Base-by-base conservation (phyloP, 441 rosid species). In the Euphorbia celastroides region DNA sequence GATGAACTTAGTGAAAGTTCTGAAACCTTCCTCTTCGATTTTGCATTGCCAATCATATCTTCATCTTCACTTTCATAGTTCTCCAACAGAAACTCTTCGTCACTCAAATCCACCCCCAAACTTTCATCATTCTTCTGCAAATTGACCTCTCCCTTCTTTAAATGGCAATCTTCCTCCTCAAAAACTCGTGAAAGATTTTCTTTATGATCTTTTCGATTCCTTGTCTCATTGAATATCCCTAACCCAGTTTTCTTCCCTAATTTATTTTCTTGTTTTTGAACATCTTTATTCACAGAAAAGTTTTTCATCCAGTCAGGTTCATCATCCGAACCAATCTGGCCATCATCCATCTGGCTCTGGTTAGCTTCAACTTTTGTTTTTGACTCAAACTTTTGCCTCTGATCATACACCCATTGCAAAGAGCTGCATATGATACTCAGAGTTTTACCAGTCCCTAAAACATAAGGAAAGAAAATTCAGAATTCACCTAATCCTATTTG, bases 391-490 rank as follows among this genome's bases (percentile, higher is more conserved):
- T 81, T 80, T 62, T 79, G 75, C 79, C 80, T 87, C 72, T 81
- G 88, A 79, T 89, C 89, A 66, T 70, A 70, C 34, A 89, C 82
- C 99, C 97, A 93, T 67, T 93, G 95, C 64, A 93, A 78, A 68
- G 88, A 79, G 68, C 96, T 84, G 50, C 93, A 93, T 64, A 93
- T 93, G 28, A 93, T 87, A 76, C 96, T 89, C 7, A 88, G 77
- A 27, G 99, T 89, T 82, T 93, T 91, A 2, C 97, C 99, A 50
- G 99, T 93, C 66, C 99, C 99, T 91, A 48, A 32, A 42, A 25
- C 23, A 38, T 30, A 12, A 28, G 17, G 28, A 32, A 5, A 11
- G 2, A 30, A n/a, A 44, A 31, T 9, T 46, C 19, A 23, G 46
- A 60, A 34, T 20, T 34, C 30, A 23, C 20, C 38, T 13, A 57